Evolutionary conservation across 306 rosid species (phyloP).

Genomic region (Senna siamea): DNA sequence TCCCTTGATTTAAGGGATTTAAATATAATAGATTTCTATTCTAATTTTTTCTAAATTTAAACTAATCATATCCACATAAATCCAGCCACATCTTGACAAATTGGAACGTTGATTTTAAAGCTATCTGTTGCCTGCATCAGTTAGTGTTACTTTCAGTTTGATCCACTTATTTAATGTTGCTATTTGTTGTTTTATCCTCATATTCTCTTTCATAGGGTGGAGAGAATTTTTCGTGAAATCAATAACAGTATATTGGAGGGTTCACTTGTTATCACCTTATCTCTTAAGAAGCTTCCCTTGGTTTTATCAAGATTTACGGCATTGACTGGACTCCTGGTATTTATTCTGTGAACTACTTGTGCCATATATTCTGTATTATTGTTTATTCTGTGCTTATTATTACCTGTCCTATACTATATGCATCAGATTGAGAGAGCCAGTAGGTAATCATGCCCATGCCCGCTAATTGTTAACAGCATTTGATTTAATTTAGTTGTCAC

Average conservation of each 20-base stretch:
- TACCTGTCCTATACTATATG: too few relatives aligned
- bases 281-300: conserved; percentile 69
- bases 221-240: conserved; percentile 85
- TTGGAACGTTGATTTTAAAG: not conserved
- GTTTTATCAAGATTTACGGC: conserved; percentile 87
- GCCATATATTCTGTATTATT: not conserved
- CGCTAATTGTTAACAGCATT: too few relatives aligned
- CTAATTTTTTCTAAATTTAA: too few relatives aligned
- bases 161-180: conserved; percentile 7
- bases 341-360: conserved; percentile 23
- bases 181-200: not conserved
- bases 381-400: not conserved
- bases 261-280: conserved; percentile 75
- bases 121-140: conserved; percentile 5
- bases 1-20: too few relatives aligned
- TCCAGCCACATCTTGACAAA: too few relatives aligned
- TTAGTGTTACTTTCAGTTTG: conserved; percentile 22
- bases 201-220: conserved; percentile 70
- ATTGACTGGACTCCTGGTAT: conserved; percentile 94
- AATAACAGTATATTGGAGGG: conserved; percentile 66
- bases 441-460: too few relatives aligned
- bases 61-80: too few relatives aligned
- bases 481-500: too few relatives aligned
- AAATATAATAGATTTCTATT: too few relatives aligned
- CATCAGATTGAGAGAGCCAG: too few relatives aligned